Base-by-base conservation (phyloP, 352 stramenopile genomes). In the Globisporangium orthogonon region DNA sequence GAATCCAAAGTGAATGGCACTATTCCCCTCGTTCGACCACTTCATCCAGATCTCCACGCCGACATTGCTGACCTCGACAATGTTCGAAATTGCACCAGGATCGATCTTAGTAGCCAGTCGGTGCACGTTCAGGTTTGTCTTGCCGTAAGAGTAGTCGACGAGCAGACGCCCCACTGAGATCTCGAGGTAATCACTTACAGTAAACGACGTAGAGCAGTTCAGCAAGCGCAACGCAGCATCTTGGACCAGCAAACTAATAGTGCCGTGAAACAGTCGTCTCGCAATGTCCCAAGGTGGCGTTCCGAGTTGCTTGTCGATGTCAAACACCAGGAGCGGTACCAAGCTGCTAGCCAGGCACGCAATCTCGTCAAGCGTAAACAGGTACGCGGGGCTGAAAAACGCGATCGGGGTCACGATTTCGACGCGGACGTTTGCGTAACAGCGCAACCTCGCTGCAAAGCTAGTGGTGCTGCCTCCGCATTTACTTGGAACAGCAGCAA, bases 31-130 rank as follows among this genome's bases (percentile, higher is more conserved):
- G 18, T 10, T 67, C 2, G 37, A 57, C 79, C 77, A 91, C 28
- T 78, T 73, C 3, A 79, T 15, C 65, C 64, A 75, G n/a, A 79
- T 23, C 35, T 77, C 51, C n/a, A 88, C 17, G 18, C 69, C 73
- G 10, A 89, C 44, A 33, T 67, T 69, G 18, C 65, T 85, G 5
- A 91, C 59, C 53, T 94, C 81, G 17, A 69, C 67, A 15, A 88
- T 73, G 47, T 87, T 76, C 33, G 73, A 76, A 4, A 91, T 40
- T 1, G 74, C 73, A 35, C 76, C 73, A 23, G 83, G 83, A n/a
- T 91, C 77, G 46, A 91, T 85, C 63, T 83, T 89, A 4, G 61
- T 66, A 1, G 67, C 71, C 31, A 90, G 31, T 41, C 70, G 71
- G 13, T 77, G 65, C 7, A 89, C 56, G 11, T 73, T 61, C 3